Evolutionary conservation across 2,329 filamentous ascomycete genomes (phyloP).

Genomic region (Phoma herbarum): DNA sequence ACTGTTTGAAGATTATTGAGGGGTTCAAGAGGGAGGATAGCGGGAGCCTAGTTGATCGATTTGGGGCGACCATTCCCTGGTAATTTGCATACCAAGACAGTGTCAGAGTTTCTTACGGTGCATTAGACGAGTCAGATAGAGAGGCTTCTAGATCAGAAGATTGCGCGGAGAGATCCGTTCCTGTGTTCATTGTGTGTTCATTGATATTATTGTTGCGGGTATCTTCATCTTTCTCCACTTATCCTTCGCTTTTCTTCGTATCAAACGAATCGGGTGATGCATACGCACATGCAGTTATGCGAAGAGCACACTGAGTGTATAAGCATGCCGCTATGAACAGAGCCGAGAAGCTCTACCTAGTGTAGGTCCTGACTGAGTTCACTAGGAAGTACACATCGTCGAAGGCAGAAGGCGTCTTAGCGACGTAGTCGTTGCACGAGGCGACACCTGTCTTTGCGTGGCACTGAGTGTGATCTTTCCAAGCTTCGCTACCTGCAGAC

Average conservation of each 20-base stretch:
- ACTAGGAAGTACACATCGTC: constrained; percentile 33
- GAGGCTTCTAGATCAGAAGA: neutral
- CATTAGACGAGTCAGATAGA: neutral
- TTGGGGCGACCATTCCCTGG: constrained; percentile 55
- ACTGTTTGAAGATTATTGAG: constrained; percentile 52
- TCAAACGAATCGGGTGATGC: neutral
- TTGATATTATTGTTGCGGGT: neutral
- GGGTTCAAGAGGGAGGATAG: constrained; percentile 42
- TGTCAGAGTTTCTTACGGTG: neutral
- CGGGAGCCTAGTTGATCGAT: constrained; percentile 56
- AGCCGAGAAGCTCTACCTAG: neutral
- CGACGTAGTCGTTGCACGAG: constrained; percentile 44
- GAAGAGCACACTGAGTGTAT: no score
- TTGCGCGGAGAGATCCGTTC: no score
- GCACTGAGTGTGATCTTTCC: constrained; percentile 50
- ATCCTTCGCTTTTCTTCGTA: neutral
- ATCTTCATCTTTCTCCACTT: neutral
- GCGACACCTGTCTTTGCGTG: constrained; percentile 54
- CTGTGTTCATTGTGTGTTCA: neutral
- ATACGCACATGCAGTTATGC: no score
- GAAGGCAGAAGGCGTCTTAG: constrained; percentile 30
- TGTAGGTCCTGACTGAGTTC: constrained; percentile 26
- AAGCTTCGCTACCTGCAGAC: constrained; percentile 54
- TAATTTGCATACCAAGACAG: constrained; percentile 23
- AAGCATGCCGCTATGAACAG: neutral